These are phyloP conservation scores for Didymella pomorum DNA, from an alignment of 2,329 filamentous ascomycete genomes.

Conservation along the genomic window DNA sequence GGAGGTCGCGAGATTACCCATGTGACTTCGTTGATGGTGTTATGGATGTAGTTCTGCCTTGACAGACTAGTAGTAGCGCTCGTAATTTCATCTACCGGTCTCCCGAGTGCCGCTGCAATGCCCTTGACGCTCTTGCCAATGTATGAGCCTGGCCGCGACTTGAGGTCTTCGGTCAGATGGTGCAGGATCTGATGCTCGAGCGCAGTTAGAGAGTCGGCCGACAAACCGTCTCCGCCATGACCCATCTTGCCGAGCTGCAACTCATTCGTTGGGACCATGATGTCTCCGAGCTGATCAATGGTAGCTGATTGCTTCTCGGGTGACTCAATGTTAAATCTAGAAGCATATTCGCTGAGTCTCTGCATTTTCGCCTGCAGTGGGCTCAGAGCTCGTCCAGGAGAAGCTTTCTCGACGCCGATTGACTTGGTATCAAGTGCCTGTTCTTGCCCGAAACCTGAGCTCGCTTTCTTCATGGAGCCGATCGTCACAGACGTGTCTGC, in stretches of 20 bases:
- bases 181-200: slow-evolving; percentile 21
- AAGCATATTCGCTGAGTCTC: slow-evolving; percentile 16
- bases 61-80: slow-evolving; percentile 13
- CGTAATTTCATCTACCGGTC: background rate
- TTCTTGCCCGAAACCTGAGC: background rate
- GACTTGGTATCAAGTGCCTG: background rate
- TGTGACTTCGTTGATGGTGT: slow-evolving; percentile 24
- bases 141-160: slow-evolving; percentile 28
- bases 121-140: slow-evolving; percentile 21
- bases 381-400: slow-evolving; percentile 9
- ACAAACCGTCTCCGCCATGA: background rate
- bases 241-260: background rate
- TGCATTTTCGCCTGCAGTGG: slow-evolving; percentile 23
- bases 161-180: slow-evolving; percentile 24
- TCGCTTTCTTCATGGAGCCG: background rate
- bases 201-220: slow-evolving; percentile 2
- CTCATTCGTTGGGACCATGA: background rate
- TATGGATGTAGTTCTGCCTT: slow-evolving; percentile 20
- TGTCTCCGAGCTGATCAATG: background rate
- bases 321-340: slow-evolving; percentile 3
- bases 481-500: background rate
- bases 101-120: slow-evolving; percentile 21
- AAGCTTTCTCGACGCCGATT: background rate
- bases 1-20: slow-evolving; percentile 30
- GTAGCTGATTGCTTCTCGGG: slow-evolving; percentile 4